phyloP scores from a whole-genome alignment of 1,284 basidiomycete genomes.

The Puccinia hordei region DNA sequence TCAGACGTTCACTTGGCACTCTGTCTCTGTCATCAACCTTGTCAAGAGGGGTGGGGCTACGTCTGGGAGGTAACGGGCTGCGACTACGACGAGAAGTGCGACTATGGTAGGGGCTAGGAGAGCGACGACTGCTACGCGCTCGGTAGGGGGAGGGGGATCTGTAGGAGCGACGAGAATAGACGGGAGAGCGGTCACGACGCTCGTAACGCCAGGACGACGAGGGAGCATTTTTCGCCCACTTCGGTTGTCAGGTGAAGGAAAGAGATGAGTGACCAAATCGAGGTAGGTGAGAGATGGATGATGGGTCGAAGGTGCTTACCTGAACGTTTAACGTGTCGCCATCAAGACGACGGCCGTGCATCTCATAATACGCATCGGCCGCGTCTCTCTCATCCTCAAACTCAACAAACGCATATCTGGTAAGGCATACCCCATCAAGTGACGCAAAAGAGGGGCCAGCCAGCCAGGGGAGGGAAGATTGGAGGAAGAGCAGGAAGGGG shows the following conservation, averaged over 20 bases:
- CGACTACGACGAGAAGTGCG: conserved; percentile 46
- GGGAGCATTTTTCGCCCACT: conserved; percentile 50
- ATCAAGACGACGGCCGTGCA: conserved; percentile 50
- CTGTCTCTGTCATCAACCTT: conserved; percentile 44
- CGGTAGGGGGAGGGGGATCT: conserved; percentile 47
- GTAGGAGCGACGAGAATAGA: conserved; percentile 40
- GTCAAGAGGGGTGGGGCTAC: conserved; percentile 45
- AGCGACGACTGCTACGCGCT: conserved; percentile 47
- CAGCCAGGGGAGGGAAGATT: neutral
- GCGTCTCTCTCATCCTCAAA: conserved; percentile 49
- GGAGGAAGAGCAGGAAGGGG: neutral
- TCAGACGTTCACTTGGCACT: conserved; percentile 12
- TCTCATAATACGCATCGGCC: conserved; percentile 50
- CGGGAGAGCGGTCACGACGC: conserved; percentile 45
- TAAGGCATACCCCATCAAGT: neutral
- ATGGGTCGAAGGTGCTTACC: conserved; percentile 19
- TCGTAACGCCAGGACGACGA: conserved; percentile 51
- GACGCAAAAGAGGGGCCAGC: neutral
- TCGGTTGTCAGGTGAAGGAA: neutral
- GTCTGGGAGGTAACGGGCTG: conserved; percentile 38
- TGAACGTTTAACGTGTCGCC: conserved; percentile 50
- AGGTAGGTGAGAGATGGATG: neutral
- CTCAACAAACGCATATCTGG: conserved; percentile 50
- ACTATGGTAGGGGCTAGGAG: conserved; percentile 46
- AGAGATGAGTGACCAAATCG: neutral